Evolutionary conservation across 495 filamentous ascomycete species (phyloP), one percentile per base, ranked within the genome.

Genomic region (Penicillium canescens): DNA sequence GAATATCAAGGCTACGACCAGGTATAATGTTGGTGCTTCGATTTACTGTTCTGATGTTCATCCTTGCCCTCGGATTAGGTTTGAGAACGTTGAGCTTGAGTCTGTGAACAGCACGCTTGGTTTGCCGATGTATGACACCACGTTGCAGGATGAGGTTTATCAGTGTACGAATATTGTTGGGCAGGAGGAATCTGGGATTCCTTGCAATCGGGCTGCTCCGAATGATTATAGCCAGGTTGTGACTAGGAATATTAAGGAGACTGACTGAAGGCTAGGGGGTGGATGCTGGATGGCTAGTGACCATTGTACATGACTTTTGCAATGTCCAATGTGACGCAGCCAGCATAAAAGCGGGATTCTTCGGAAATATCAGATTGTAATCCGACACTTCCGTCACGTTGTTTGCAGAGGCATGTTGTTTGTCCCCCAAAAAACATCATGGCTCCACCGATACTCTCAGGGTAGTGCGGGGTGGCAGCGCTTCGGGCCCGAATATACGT

Each of bases 1-100:
- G 47, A 84, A 86, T 59, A 77, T 84, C 52, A 78, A 73, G 2
- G 81, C 80, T 6, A 84, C 81, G 3, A 69, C 71, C 28, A 61
- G 72, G 28, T 82, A 79, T 57, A 83, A 83, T 56, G 74, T 82
- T 21, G 80, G 73, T 1, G 70, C 72, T 12, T 80, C 75, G 6
- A 78, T 85, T 13, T 78, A 84, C 62, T 83, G 80, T 66, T 72
- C 68, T 13, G 60, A 68, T 23, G 56, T 67, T 0, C 73, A 71
- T 18, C 81, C 77, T 5, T 83, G 81, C 55, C 70, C 60, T 1
- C 71, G 50, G 65, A 71, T 78, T 49, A 69, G 65, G 37, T 84
- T 84, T 57, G 69, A 73, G 46, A 62, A 74, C 41, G 72, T 84
- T 23, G 61, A 82, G 45, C 79, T 84, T 61, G 70, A 67, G 46